phyloP scores from a whole-genome alignment of 768 basidiomycete species.

The Mycena polygramma region DNA sequence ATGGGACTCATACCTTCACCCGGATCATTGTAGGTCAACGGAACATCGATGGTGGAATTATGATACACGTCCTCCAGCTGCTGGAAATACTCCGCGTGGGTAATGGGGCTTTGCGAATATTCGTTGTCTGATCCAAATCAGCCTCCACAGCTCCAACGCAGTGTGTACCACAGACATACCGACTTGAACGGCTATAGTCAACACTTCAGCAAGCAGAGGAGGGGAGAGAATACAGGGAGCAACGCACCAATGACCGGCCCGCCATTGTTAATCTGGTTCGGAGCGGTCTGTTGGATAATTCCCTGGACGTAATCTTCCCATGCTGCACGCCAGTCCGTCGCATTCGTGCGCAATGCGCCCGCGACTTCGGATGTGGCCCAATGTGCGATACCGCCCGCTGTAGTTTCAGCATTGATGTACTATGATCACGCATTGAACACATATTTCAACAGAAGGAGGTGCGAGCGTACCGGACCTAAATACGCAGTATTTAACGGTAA shows the following conservation, averaged over 20 bases:
- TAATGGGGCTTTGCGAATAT: constrained; percentile 66
- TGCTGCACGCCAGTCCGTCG: constrained; percentile 74
- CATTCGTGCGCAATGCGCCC: constrained; percentile 79
- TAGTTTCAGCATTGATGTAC: constrained; percentile 87
- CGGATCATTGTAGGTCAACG: constrained; percentile 82
- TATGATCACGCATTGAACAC: constrained; percentile 34
- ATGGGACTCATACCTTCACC: constrained; percentile 60
- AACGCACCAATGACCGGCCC: constrained; percentile 80
- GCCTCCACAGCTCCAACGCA: background rate
- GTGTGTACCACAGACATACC: constrained; percentile 48
- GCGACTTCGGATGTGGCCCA: constrained; percentile 81
- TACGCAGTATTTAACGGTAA: constrained; percentile 12
- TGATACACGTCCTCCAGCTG: constrained; percentile 71
- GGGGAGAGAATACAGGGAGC: background rate
- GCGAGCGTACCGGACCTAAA: constrained; percentile 52
- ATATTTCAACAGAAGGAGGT: background rate
- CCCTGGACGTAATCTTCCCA: constrained; percentile 82
- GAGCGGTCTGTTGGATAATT: constrained; percentile 69
- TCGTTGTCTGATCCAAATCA: constrained; percentile 73
- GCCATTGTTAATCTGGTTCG: constrained; percentile 77
- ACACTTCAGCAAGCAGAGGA: background rate
- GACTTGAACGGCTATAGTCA: constrained; percentile 63
- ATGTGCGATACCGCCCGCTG: constrained; percentile 78
- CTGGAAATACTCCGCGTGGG: constrained; percentile 69
- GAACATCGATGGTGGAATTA: constrained; percentile 71